Conservation (phyloP, 192 early-diverging fungal genomes). For the Linnemannia elongata region DNA sequence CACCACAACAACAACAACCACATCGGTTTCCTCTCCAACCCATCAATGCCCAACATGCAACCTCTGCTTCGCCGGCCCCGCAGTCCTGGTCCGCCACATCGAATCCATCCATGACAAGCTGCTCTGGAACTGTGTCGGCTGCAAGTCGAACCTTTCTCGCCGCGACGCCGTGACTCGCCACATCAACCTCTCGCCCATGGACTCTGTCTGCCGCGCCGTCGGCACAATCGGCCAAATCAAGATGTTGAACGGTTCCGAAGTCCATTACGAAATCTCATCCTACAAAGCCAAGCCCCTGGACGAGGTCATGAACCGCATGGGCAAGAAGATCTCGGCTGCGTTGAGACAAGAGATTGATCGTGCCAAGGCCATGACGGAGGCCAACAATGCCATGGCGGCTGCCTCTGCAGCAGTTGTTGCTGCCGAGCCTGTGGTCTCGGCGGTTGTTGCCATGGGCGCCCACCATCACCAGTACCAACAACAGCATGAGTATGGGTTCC, state of each 20-base stretch:
- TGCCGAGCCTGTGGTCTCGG: background rate
- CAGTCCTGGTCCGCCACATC: conserved; percentile 43
- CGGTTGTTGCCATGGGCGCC: background rate
- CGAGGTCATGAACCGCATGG: conserved; percentile 48
- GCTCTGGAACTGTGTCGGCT: conserved; percentile 52
- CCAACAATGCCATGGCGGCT: background rate
- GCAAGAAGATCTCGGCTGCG: conserved; percentile 22
- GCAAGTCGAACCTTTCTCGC: conserved; percentile 50
- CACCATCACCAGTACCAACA: background rate
- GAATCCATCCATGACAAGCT: conserved; percentile 54
- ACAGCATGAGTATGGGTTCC: background rate
- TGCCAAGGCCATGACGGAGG: conserved; percentile 15
- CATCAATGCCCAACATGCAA: conserved; percentile 40
- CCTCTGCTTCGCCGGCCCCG: conserved; percentile 43
- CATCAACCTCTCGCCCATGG: conserved; percentile 55
- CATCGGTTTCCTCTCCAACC: conserved; percentile 5
- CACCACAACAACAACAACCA: conserved; percentile 10
- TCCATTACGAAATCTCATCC: conserved; percentile 32
- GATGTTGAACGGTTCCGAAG: conserved; percentile 37
- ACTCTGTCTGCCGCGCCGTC: conserved; percentile 42
- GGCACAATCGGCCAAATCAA: conserved; percentile 54
- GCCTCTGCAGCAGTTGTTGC: background rate
- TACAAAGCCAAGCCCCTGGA: conserved; percentile 44
- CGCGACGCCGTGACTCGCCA: conserved; percentile 51
- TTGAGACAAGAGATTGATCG: conserved; percentile 24